Evolutionary conservation across 352 stramenopile genomes (phyloP).

Genomic region (Phytophthora hybrid): DNA sequence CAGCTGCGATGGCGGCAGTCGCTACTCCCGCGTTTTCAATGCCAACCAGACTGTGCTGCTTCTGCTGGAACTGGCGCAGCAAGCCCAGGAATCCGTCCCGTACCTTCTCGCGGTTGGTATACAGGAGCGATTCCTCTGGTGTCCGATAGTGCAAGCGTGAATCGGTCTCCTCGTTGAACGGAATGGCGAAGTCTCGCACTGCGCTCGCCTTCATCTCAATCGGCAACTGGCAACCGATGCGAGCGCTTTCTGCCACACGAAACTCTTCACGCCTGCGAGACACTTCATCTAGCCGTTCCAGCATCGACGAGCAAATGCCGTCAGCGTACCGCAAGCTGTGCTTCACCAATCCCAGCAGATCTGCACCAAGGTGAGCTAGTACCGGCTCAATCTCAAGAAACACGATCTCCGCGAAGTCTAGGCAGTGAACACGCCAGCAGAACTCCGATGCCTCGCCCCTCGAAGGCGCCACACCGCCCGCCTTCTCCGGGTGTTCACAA

Average conservation of each 20-base stretch:
- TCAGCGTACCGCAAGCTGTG: constrained; percentile 39
- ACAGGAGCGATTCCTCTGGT: constrained; percentile 57
- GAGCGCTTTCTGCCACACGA: constrained; percentile 61
- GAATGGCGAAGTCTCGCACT: constrained; percentile 52
- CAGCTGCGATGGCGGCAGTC: constrained; percentile 36
- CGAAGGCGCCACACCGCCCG: not conserved
- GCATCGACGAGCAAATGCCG: constrained; percentile 36
- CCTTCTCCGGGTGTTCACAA: not conserved
- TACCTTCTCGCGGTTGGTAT: constrained; percentile 74
- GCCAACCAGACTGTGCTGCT: constrained; percentile 60
- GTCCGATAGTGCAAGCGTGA: constrained; percentile 75
- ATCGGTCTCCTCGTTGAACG: constrained; percentile 76
- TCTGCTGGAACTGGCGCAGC: constrained; percentile 66
- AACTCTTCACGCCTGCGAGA: constrained; percentile 51
- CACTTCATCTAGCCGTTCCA: constrained; percentile 40
- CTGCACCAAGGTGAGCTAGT: not conserved
- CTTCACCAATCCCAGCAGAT: not conserved
- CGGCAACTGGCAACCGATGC: constrained; percentile 58
- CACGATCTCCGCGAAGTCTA: not conserved
- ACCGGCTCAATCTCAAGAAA: not conserved
- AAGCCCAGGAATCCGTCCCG: constrained; percentile 69
- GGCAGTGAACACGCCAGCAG: not conserved
- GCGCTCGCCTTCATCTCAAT: constrained; percentile 63
- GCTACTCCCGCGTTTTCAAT: constrained; percentile 41
- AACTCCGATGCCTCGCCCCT: not conserved